phyloP scores from a whole-genome alignment of 2,329 filamentous ascomycete genomes.

The Penicillium crustosum region DNA sequence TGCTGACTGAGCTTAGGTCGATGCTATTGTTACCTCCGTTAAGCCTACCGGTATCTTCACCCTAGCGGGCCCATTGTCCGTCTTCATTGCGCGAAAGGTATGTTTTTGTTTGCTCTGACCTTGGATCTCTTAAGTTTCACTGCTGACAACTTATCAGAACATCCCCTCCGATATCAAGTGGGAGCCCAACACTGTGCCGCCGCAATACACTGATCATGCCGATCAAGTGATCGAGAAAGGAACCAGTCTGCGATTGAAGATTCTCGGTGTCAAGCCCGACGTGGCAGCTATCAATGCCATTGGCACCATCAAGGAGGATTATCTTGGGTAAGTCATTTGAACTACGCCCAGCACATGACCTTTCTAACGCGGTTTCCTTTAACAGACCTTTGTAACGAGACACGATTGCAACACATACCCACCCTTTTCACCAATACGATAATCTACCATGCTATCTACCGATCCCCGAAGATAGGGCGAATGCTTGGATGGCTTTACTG shows the following conservation, averaged over 20 bases:
- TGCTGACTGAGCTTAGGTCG: slow-evolving; percentile 62
- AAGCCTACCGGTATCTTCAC: slow-evolving; percentile 82
- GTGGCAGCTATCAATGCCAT: slow-evolving; percentile 96
- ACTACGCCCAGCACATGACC: not conserved
- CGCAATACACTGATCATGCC: slow-evolving; percentile 92
- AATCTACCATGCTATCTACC: slow-evolving; percentile 8
- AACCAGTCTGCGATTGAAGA: slow-evolving; percentile 88
- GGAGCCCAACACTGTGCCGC: slow-evolving; percentile 93
- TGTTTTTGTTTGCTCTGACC: slow-evolving; percentile 28
- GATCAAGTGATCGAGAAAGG: slow-evolving; percentile 92
- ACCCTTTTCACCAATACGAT: slow-evolving; percentile 15
- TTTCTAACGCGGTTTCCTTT: slow-evolving; percentile 16
- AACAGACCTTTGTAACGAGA: slow-evolving; percentile 34
- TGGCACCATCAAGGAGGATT: slow-evolving; percentile 86
- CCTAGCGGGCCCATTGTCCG: slow-evolving; percentile 49
- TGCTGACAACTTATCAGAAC: slow-evolving; percentile 34
- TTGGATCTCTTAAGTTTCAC: not conserved
- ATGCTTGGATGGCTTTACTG: not conserved
- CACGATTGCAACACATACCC: slow-evolving; percentile 25
- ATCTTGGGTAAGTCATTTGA: slow-evolving; percentile 44
- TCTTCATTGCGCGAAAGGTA: slow-evolving; percentile 67
- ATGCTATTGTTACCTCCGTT: slow-evolving; percentile 88
- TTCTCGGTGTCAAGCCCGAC: slow-evolving; percentile 90
- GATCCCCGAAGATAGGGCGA: not conserved
- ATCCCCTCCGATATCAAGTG: slow-evolving; percentile 91